Base-by-base conservation (phyloP, 176 grass and related monocot species). In the Zea luxurians region DNA sequence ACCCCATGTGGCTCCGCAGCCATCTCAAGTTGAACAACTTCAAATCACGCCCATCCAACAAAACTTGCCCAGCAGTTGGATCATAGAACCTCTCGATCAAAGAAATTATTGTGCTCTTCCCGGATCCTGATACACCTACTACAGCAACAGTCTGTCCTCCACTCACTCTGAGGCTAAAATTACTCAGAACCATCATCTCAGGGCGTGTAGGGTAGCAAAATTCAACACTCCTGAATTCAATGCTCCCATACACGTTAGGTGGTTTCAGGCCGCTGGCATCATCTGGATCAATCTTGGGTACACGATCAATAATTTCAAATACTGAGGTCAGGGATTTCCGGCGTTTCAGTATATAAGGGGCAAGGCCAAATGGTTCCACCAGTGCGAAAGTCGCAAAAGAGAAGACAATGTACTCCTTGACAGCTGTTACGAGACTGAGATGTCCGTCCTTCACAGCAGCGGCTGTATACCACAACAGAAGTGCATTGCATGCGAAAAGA, bases 321-420 rank as follows among this genome's bases (percentile, higher is more conserved):
- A 95, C 83, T 21, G 96, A 94, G 21, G 83, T 82, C 59, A 99
- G 78, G 55, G 90, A 90, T 83, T 95, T 95, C 79, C 90, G 76
- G 10, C 84, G 83, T 62, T 95, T 99, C 41, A 95, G 89, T 83
- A 99, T 99, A 70, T 99, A 99, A 44, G 96, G 96, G 9, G 96
- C 96, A 81, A 99, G 96, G 40, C 96, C 96, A 76, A 99, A 99
- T 86, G 96, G 92, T 47, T 99, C 92, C 80, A 99, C 92, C 34
- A 99, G 68, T 18, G 96, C 96, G 74, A 93, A 99, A 10, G 96
- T 89, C 8, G 81, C 90, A 74, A 95, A 99, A 68, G 96, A 95
- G 50, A 99, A 99, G 41, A 99, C 96, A 4, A 95, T 93, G 81
- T 95, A 99, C 82, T 99, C 96, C 85, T 99, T 99, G 69, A 99